phyloP scores from a whole-genome alignment of 2,329 filamentous ascomycete genomes.

The Epichloe sylvatica region DNA sequence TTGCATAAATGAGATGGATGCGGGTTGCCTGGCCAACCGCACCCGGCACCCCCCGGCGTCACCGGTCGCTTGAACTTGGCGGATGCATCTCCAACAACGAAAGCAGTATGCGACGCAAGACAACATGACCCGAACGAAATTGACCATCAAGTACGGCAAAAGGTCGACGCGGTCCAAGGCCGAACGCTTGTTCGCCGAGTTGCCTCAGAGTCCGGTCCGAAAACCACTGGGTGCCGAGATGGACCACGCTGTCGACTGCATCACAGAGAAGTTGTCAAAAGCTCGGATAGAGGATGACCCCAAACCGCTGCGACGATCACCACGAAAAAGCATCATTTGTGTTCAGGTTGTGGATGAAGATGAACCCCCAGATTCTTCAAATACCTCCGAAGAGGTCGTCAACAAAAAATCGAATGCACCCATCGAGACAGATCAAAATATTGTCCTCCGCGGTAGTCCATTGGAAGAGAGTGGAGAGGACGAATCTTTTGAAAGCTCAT shows the following conservation, averaged over 20 bases:
- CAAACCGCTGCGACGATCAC: constrained; percentile 5
- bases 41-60: too few species aligned
- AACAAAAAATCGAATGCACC: neutral
- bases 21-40: constrained; percentile 8
- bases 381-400: neutral
- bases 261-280: constrained; percentile 22
- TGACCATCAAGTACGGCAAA: constrained; percentile 38
- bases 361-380: constrained; percentile 4
- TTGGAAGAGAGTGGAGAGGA: constrained; percentile 6
- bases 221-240: constrained; percentile 8
- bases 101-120: neutral
- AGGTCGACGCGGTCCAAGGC: constrained; percentile 31
- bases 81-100: neutral
- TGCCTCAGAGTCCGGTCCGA: constrained; percentile 36
- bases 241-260: constrained; percentile 16
- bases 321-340: constrained; percentile 7
- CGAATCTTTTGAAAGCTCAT: neutral
- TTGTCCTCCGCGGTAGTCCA: neutral
- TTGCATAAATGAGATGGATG: neutral
- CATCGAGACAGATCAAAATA: neutral
- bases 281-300: constrained; percentile 15
- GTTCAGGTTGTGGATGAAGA: constrained; percentile 5
- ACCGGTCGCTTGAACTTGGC: neutral
- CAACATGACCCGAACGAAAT: constrained; percentile 31
- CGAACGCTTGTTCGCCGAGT: constrained; percentile 35